Conservation (phyloP, 805 yeast genomes). For the Torulaspora microellipsoides region DNA sequence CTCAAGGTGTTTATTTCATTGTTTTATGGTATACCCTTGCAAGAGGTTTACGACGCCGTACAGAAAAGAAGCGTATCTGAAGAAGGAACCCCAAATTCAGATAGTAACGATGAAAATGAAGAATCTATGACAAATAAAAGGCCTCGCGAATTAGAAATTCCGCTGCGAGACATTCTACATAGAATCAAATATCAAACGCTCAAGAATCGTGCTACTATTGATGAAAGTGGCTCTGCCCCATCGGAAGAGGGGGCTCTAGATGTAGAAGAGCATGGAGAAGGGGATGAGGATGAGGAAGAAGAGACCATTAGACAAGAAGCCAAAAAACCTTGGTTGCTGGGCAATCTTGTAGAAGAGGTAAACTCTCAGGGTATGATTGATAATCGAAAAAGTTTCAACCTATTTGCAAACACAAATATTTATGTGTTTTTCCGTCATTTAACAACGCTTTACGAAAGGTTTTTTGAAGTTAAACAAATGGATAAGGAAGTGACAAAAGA, state of each 20-base stretch:
- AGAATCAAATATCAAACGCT: slow-evolving; percentile 40
- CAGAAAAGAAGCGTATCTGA: slow-evolving; percentile 14
- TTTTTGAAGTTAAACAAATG: slow-evolving; percentile 69
- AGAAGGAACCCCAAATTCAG: slow-evolving; percentile 14
- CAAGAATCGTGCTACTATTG: slow-evolving; percentile 14
- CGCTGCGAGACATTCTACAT: slow-evolving; percentile 24
- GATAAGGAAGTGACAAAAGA: slow-evolving; percentile 71
- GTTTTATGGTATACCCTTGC: slow-evolving; percentile 60
- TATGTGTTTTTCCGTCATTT: slow-evolving; percentile 87
- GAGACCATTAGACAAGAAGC: slow-evolving; percentile 30
- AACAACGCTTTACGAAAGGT: slow-evolving; percentile 74
- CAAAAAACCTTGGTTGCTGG: slow-evolving; percentile 34
- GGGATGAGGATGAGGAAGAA: slow-evolving; percentile 34
- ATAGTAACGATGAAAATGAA: slow-evolving; percentile 17
- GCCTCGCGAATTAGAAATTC: slow-evolving; percentile 23
- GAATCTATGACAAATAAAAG: slow-evolving; percentile 31
- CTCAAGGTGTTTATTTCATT: slow-evolving; percentile 63
- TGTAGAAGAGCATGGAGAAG: slow-evolving; percentile 30
- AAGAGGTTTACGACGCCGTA: slow-evolving; percentile 41
- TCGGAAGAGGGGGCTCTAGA: slow-evolving; percentile 19
- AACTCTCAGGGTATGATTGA: slow-evolving; percentile 29
- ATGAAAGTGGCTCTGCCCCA: slow-evolving; percentile 15
- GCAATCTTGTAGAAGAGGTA: slow-evolving; percentile 32
- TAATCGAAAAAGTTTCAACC: slow-evolving; percentile 56
- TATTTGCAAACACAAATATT: slow-evolving; percentile 83